A percentile compares a stretch with the other conserved stretches of the same genome.
Evolutionary conservation across 306 rosid genomes (phyloP).

Genomic region (Lupinus albus): DNA sequence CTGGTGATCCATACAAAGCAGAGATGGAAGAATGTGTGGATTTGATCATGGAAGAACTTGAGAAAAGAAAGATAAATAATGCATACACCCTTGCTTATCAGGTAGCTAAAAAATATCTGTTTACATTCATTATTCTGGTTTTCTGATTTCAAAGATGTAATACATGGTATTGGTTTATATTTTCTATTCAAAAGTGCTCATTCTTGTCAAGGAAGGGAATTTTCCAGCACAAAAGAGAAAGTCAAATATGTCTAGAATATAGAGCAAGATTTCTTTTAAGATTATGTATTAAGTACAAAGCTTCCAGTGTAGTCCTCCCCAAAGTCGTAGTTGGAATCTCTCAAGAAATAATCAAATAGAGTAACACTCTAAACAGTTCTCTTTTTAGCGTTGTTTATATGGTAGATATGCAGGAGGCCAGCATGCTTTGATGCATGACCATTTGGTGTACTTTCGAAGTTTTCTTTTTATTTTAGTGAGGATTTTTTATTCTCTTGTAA

Average conservation of each 20-base stretch:
- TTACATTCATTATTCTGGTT: not conserved
- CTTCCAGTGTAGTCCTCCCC: conserved; percentile 23
- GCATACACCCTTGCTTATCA: conserved; percentile 90
- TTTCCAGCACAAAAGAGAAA: conserved; percentile 9
- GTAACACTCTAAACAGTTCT: conserved; percentile 6
- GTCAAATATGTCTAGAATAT: not conserved
- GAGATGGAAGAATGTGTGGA: conserved; percentile 98
- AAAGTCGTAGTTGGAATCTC: conserved; percentile 10
- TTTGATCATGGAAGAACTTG: conserved; percentile 91
- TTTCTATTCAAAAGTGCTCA: not conserved
- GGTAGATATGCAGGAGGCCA: too few species aligned
- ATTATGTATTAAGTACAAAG: not conserved
- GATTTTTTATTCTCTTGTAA: too few species aligned
- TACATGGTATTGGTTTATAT: conserved; percentile 17
- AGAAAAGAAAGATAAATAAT: conserved; percentile 72
- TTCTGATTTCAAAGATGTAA: conserved; percentile 23
- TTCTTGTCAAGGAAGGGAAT: conserved; percentile 18
- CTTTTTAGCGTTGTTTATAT: too few species aligned
- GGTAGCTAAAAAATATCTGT: conserved; percentile 46
- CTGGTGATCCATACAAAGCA: conserved; percentile 96
- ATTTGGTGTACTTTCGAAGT: too few species aligned
- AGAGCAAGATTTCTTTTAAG: conserved; percentile 28
- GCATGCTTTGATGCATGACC: too few species aligned
- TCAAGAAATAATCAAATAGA: conserved; percentile 20
- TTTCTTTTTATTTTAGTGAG: too few species aligned